Evolutionary conservation across 2,329 filamentous ascomycete genomes (phyloP).

Genomic region (Alternaria longipes): DNA sequence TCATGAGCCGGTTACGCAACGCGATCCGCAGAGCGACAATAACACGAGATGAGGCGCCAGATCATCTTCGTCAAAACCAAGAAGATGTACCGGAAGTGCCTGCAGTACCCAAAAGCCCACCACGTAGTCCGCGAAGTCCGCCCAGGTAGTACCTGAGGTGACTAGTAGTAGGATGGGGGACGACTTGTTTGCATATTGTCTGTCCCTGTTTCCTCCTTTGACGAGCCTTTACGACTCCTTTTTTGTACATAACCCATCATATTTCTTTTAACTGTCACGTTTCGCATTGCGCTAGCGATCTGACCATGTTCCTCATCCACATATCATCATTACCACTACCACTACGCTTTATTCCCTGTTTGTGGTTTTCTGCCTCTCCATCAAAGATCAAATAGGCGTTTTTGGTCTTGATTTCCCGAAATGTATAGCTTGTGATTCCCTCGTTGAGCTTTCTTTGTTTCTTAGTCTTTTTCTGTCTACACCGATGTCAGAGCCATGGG

Average conservation of each 20-base stretch:
- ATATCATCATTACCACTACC: neutral
- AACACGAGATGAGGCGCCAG: conserved; percentile 44
- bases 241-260: conserved; percentile 14
- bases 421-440: conserved; percentile 11
- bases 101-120: conserved; percentile 26
- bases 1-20: conserved; percentile 44
- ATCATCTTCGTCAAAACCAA: conserved; percentile 27
- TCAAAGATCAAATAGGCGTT: neutral
- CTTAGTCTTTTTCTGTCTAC: conserved; percentile 2
- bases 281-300: conserved; percentile 1
- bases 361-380: neutral
- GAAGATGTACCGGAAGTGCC: conserved; percentile 32
- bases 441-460: conserved; percentile 3
- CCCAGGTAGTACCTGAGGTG: conserved; percentile 13
- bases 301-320: conserved; percentile 3
- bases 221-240: conserved; percentile 14
- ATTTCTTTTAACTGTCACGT: conserved; percentile 4
- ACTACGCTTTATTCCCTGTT: conserved; percentile 4
- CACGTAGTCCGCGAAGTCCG: conserved; percentile 34
- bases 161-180: conserved; percentile 5
- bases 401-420: neutral
- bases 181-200: conserved; percentile 11
- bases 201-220: conserved; percentile 4
- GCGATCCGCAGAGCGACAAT: conserved; percentile 44
- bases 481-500: neutral